These are phyloP conservation scores for Oxalis stricta DNA, from an alignment of 441 rosid species.

Conservation along the genomic window DNA sequence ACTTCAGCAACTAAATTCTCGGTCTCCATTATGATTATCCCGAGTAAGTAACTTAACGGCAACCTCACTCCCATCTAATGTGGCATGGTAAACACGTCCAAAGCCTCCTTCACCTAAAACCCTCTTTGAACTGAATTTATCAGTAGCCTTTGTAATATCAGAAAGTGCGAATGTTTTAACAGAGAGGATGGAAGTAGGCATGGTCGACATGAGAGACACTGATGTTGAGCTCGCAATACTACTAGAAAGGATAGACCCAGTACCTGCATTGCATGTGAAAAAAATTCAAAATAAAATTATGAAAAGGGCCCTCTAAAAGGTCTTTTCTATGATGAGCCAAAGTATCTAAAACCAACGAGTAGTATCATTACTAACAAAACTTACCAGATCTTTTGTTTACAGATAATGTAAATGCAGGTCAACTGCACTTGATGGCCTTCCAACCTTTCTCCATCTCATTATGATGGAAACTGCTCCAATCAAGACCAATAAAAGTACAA, in stretches of 20 bases:
- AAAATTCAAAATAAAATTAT: too few relatives aligned
- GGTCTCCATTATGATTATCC: slow-evolving; percentile 73
- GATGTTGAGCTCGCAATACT: slow-evolving; percentile 67
- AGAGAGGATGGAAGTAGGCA: slow-evolving; percentile 75
- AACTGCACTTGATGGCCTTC: slow-evolving; percentile 74
- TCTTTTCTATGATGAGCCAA: too few relatives aligned
- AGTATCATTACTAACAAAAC: slow-evolving; percentile 4
- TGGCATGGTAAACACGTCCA: slow-evolving; percentile 74
- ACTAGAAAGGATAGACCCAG: slow-evolving; percentile 60
- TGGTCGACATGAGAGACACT: slow-evolving; percentile 54
- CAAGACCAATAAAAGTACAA: slow-evolving; percentile 61
- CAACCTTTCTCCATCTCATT: slow-evolving; percentile 63
- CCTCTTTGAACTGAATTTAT: slow-evolving; percentile 68
- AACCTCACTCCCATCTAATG: slow-evolving; percentile 70
- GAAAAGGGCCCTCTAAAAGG: too few relatives aligned
- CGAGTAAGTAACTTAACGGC: slow-evolving; percentile 86
- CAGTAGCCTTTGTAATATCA: slow-evolving; percentile 78
- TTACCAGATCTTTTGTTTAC: slow-evolving; percentile 82
- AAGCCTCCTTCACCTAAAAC: slow-evolving; percentile 97
- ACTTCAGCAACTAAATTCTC: slow-evolving; percentile 90
- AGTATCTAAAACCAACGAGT: too few relatives aligned
- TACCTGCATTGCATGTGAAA: slow-evolving; percentile 31
- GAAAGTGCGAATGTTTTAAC: slow-evolving; percentile 54
- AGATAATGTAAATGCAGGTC: slow-evolving; percentile 59
- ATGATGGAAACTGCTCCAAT: slow-evolving; percentile 52